Evolutionary conservation across 331 rosid genomes (phyloP).

Genomic region (Acacia pycnantha): DNA sequence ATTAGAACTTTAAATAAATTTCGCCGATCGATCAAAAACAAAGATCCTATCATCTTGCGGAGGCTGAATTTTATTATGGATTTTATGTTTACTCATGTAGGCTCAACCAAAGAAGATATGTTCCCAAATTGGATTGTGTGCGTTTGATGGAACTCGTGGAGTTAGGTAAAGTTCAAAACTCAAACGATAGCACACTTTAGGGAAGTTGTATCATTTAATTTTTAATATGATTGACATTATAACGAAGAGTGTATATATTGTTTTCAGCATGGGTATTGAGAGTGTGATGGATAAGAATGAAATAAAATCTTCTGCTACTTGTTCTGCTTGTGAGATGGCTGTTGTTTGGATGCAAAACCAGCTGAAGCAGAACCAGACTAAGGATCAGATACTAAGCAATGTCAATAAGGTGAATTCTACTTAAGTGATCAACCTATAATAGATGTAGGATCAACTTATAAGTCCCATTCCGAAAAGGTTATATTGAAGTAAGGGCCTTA

Average conservation of each 20-base stretch:
- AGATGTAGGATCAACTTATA: not conserved
- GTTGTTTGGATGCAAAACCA: constrained; percentile 86
- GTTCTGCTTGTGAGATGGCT: constrained; percentile 90
- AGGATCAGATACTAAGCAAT: constrained; percentile 56
- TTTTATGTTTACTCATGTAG: constrained; percentile 35
- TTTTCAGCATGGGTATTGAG: constrained; percentile 56
- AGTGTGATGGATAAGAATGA: constrained; percentile 64
- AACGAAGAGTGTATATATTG: not conserved
- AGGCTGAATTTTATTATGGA: not conserved
- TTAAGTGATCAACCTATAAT: not conserved
- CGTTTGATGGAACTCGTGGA: constrained; percentile 70
- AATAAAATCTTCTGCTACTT: constrained; percentile 54
- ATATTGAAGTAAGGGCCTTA: too few species aligned
- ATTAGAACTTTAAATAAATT: not conserved
- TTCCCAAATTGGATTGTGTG: constrained; percentile 74
- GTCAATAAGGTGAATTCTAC: constrained; percentile 51
- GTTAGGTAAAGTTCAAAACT: constrained; percentile 54
- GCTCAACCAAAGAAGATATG: constrained; percentile 70
- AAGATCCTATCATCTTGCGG: not conserved
- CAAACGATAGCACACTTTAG: not conserved
- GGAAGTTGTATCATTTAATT: not conserved
- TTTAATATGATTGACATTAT: not conserved
- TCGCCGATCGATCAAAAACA: not conserved
- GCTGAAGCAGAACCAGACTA: constrained; percentile 71
- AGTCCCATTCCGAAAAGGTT: too few species aligned